A percentile compares a stretch with the other conserved stretches of the same genome.
phyloP scores from a whole-genome alignment of 306 rosid species.

The Acacia crassicarpa region DNA sequence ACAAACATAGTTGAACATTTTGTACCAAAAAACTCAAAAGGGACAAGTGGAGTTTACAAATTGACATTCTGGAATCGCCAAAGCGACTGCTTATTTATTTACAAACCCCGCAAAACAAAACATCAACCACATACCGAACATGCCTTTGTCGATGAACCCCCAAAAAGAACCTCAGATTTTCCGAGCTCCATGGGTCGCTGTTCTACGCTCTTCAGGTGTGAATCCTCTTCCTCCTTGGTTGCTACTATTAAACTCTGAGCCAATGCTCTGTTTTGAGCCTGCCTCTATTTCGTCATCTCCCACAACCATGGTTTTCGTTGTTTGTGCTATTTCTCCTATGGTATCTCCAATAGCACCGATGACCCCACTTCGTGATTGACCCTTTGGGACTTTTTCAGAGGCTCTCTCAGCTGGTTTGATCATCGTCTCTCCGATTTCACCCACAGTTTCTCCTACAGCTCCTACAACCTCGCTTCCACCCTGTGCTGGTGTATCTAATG shows the following conservation, averaged over 20 bases:
- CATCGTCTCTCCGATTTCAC: conserved; percentile 36
- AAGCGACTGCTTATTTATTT: conserved; percentile 21
- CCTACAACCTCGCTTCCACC: conserved; percentile 34
- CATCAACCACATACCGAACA: not conserved
- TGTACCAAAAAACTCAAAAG: not conserved
- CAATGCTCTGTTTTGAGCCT: conserved; percentile 4
- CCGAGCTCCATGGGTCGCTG: not conserved
- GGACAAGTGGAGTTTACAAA: not conserved
- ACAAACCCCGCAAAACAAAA: conserved; percentile 16
- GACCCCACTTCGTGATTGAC: conserved; percentile 27
- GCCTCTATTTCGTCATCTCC: conserved; percentile 41
- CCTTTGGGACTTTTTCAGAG: not conserved
- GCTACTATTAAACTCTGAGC: not conserved
- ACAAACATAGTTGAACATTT: not conserved
- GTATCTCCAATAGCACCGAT: conserved; percentile 66
- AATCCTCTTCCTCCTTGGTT: conserved; percentile 11
- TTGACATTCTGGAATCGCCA: not conserved
- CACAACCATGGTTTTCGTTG: conserved; percentile 48
- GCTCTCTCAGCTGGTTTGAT: conserved; percentile 33
- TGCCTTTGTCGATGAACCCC: not conserved
- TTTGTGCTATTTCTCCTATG: conserved; percentile 56
- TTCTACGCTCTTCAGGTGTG: not conserved
- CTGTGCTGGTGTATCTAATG: conserved; percentile 19
- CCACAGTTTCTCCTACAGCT: conserved; percentile 42
- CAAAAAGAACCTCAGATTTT: not conserved